Conservation (phyloP, 73 alveolate species). For the Stentor coeruleus region DNA sequence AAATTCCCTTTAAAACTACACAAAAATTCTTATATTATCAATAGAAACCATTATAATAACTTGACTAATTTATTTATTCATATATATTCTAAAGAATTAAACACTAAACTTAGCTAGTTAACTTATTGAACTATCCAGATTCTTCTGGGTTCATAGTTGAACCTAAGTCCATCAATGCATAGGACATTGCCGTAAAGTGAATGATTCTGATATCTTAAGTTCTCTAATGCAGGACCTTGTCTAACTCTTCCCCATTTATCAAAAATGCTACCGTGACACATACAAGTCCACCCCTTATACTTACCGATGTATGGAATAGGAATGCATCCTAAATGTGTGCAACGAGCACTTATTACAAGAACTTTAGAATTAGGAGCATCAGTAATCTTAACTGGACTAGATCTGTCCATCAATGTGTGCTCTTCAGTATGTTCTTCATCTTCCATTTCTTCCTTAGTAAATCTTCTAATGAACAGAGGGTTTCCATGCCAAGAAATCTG, state of each 20-base stretch:
- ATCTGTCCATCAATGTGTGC: slow-evolving; percentile 66
- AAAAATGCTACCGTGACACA: slow-evolving; percentile 91
- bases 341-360: slow-evolving; percentile 81
- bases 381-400: slow-evolving; percentile 62
- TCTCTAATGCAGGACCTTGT: slow-evolving; percentile 87
- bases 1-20: no score
- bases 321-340: slow-evolving; percentile 93
- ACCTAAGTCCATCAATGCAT: slow-evolving; percentile 17
- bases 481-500: slow-evolving; percentile 91
- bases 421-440: slow-evolving; percentile 63
- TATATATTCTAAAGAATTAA: background rate
- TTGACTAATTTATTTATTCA: background rate
- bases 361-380: slow-evolving; percentile 81
- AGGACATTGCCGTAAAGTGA: slow-evolving; percentile 26
- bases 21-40: no score
- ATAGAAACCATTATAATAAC: no score
- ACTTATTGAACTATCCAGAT: slow-evolving; percentile 25
- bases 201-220: slow-evolving; percentile 37
- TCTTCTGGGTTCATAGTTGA: slow-evolving; percentile 29
- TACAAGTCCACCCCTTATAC: slow-evolving; percentile 80
- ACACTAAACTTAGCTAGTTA: background rate
- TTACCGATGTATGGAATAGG: slow-evolving; percentile 90
- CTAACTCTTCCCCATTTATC: slow-evolving; percentile 91
- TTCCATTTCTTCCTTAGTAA: slow-evolving; percentile 72
- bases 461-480: slow-evolving; percentile 85